Conservation (phyloP, 2,329 filamentous ascomycete species). For the Pseudohalonectria lignicola region DNA sequence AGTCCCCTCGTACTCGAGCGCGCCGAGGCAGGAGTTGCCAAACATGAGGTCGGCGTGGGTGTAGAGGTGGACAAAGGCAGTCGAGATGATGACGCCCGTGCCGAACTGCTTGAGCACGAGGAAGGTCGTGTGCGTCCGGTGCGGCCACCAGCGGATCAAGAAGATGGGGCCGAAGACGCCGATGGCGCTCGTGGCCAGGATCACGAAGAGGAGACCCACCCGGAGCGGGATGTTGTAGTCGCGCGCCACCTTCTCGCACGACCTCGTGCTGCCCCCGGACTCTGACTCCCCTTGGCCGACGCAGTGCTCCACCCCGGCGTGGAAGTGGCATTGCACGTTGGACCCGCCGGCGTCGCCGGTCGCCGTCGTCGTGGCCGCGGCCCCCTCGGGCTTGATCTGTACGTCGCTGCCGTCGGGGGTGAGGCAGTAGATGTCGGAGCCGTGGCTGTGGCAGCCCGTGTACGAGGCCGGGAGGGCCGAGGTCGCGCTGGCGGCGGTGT, state of each 20-base stretch:
- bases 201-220: conserved; percentile 61
- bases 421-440: conserved; percentile 24
- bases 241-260: conserved; percentile 32
- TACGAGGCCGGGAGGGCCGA: conserved; percentile 47
- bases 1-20: conserved; percentile 56
- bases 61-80: conserved; percentile 62
- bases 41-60: conserved; percentile 69
- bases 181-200: conserved; percentile 56
- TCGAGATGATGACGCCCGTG: conserved; percentile 62
- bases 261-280: conserved; percentile 15
- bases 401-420: conserved; percentile 32
- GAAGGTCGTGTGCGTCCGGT: conserved; percentile 36
- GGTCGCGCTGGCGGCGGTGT: too few species aligned
- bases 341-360: conserved; percentile 11
- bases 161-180: conserved; percentile 60
- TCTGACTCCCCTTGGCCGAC: conserved; percentile 32
- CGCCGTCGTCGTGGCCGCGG: conserved; percentile 11
- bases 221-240: conserved; percentile 60
- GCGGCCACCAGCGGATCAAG: conserved; percentile 43
- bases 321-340: conserved; percentile 53
- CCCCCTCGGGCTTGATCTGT: conserved; percentile 23
- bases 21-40: conserved; percentile 54
- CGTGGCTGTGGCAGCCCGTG: conserved; percentile 56
- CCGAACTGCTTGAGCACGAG: conserved; percentile 63
- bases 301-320: conserved; percentile 66